phyloP scores from a whole-genome alignment of 306 rosid genomes.

The Cicer yamashitae region DNA sequence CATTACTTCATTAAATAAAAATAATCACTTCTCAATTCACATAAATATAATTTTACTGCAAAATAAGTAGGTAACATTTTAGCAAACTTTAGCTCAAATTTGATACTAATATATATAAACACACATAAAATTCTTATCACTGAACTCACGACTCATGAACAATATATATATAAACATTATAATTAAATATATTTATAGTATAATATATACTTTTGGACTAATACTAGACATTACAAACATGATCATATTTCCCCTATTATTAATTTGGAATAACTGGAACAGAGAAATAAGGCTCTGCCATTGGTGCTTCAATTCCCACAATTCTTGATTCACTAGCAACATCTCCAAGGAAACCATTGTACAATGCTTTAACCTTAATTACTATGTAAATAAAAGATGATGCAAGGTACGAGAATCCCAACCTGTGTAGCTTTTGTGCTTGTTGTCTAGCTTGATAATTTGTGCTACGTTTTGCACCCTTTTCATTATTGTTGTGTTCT shows the following conservation, averaged over 20 bases:
- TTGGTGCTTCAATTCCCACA: slow-evolving; percentile 49
- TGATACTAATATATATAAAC: slow-evolving; percentile 17
- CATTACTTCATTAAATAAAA: background rate
- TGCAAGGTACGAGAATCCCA: slow-evolving; percentile 57
- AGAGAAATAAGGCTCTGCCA: slow-evolving; percentile 63
- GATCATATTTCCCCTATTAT: slow-evolving; percentile 9
- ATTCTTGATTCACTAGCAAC: slow-evolving; percentile 40
- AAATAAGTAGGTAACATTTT: slow-evolving; percentile 19
- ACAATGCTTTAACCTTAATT: slow-evolving; percentile 57
- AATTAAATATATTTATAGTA: too few species aligned
- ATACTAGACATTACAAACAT: slow-evolving; percentile 8
- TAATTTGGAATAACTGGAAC: slow-evolving; percentile 58
- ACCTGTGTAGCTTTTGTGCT: slow-evolving; percentile 47
- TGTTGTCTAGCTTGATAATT: slow-evolving; percentile 39
- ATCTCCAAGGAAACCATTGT: slow-evolving; percentile 61
- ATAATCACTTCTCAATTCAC: slow-evolving; percentile 7
- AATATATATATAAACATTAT: too few species aligned
- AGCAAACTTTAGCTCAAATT: slow-evolving; percentile 36
- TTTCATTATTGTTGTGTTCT: slow-evolving; percentile 22
- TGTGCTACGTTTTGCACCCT: slow-evolving; percentile 34
- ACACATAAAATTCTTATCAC: background rate
- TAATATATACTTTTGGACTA: background rate
- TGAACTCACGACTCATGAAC: background rate
- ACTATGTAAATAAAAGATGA: slow-evolving; percentile 57
- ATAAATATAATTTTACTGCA: slow-evolving; percentile 2